Percentiles rank a stretch among this genome's conserved stretches.
Evolutionary conservation across 441 rosid species (phyloP).

Genomic region (Brassica balearica): DNA sequence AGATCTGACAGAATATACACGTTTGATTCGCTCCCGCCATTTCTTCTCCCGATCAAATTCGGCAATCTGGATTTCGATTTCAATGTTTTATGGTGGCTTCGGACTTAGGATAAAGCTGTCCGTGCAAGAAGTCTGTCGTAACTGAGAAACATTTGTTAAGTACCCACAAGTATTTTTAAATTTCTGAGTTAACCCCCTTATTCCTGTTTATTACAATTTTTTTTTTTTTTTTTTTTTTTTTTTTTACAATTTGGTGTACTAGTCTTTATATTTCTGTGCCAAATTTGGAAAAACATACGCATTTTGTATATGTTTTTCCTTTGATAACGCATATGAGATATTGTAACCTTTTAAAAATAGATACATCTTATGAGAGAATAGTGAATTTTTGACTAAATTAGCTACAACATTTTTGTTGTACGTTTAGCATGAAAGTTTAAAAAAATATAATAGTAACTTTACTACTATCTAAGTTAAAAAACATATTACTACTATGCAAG

Average conservation of each 20-base stretch:
- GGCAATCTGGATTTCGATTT: slow-evolving; percentile 23
- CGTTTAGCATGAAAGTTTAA: too few relatives aligned
- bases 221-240: too few relatives aligned
- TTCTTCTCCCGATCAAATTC: slow-evolving; percentile 16
- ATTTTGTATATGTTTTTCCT: not conserved
- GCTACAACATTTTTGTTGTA: not conserved
- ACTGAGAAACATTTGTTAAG: not conserved
- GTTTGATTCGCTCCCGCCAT: slow-evolving; percentile 67
- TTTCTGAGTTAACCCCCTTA: not conserved
- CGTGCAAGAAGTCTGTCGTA: not conserved
- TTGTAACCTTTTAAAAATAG: not conserved
- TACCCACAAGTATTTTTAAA: not conserved
- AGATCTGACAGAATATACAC: slow-evolving; percentile 83
- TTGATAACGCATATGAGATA: not conserved
- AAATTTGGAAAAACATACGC: not conserved
- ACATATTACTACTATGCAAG: not conserved
- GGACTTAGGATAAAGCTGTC: not conserved
- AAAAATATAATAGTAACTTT: too few relatives aligned
- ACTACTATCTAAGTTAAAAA: not conserved
- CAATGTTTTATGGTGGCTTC: not conserved
- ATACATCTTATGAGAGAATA: slow-evolving; percentile 84
- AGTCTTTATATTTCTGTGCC: not conserved
- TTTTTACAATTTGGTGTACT: not conserved
- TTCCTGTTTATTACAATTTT: not conserved
- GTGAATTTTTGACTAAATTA: slow-evolving; percentile 45